Evolutionary conservation across 345 rosid genomes (phyloP), one percentile per base, ranked within the genome.

Genomic region (Syzygium oleosum): DNA sequence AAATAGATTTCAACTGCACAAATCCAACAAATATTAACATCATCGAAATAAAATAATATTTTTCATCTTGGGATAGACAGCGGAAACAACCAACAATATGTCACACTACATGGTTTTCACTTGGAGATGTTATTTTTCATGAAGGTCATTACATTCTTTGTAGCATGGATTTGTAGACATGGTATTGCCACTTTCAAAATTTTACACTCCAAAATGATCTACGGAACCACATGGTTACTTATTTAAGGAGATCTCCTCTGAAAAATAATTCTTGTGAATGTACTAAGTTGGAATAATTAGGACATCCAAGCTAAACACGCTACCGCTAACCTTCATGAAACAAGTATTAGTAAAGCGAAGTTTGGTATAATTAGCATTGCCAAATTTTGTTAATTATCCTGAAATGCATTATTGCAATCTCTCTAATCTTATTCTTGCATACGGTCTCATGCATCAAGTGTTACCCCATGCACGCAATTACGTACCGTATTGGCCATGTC

Each of bases 401-500:
- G 38, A 84, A 16, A 52, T 12, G 41, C 54, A 46, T 52, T 15
- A 52, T n/a, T 49, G 46, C 59, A 52, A 29, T 73, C 4, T 34
- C 23, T 10, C 14, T 73, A 41, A 41, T 73, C 49, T 73, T 34
- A 73, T 73, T 73, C 49, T 73, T 34, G 14, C 46, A 46, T 34
- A 73, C 46, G 25, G 34, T 73, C 80, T 34, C 23, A 73, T 34
- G 46, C 80, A 38, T 73, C 80, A 34, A 19, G 25, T 73, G 25
- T 34, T 73, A 34, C 49, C 49, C 80, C 46, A 29, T 17, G 23
- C 22, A 84, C 14, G 55, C 85, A 49, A 84, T 49, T 52, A n/a
- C 34, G 10, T 86, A 87, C 90, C 87, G 19, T n/a, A 46, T 84
- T 46, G 46, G 77, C 88, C 43, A 86, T 22, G n/a, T 68, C 88